Conservation (phyloP, 345 rosid species). For the Cardiospermum halicacabum region DNA sequence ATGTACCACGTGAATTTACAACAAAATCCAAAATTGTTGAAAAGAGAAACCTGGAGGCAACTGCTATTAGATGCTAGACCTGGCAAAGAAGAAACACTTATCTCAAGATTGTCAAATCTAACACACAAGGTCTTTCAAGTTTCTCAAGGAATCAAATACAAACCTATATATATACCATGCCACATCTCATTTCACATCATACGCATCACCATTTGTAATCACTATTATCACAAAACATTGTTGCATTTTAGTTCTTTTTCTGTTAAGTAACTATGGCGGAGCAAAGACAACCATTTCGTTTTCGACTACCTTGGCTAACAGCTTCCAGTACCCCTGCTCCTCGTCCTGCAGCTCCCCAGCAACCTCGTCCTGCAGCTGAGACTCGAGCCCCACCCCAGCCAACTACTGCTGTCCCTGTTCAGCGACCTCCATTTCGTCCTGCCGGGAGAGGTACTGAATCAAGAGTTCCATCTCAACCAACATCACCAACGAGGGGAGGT, state of each 20-base stretch:
- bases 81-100: constrained; percentile 24
- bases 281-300: constrained; percentile 38
- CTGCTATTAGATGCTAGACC: constrained; percentile 38
- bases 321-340: constrained; percentile 25
- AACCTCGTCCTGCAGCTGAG: constrained; percentile 19
- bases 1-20: neutral
- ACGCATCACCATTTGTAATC: constrained; percentile 3
- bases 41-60: constrained; percentile 4
- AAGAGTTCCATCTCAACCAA: constrained; percentile 20
- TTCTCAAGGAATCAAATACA: constrained; percentile 38
- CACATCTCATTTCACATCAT: neutral
- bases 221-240: neutral
- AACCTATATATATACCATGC: constrained; percentile 19
- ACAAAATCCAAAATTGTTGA: neutral
- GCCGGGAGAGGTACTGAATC: constrained; percentile 24
- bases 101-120: constrained; percentile 15
- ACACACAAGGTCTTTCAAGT: constrained; percentile 5
- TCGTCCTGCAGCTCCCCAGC: constrained; percentile 23
- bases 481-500: constrained; percentile 10
- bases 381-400: constrained; percentile 32
- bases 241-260: neutral
- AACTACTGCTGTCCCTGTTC: constrained; percentile 18
- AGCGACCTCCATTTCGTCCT: constrained; percentile 44
- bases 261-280: constrained; percentile 36
- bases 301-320: constrained; percentile 58